Conservation (phyloP, 192 early-diverging fungal genomes). For the Entrophospora sp. region DNA sequence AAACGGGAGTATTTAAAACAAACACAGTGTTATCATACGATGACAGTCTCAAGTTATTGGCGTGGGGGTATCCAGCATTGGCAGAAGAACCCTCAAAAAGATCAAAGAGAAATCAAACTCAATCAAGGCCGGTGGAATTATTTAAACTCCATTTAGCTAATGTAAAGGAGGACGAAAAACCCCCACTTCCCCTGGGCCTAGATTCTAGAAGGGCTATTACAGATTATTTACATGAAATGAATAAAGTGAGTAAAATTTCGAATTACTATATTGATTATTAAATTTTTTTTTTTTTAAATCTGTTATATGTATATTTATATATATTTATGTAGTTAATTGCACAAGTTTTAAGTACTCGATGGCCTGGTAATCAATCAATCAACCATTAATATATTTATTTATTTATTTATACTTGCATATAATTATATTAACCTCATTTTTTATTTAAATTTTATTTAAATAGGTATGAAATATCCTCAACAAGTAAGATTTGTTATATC, state of each 20-base stretch:
- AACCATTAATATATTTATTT: neutral
- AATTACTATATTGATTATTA: neutral
- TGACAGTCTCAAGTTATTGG: slow-evolving; percentile 5
- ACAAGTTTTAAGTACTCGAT: slow-evolving; percentile 14
- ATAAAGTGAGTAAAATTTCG: slow-evolving; percentile 1
- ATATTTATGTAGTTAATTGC: neutral
- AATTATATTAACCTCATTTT: too few relatives aligned
- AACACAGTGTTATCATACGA: slow-evolving; percentile 17
- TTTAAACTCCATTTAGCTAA: slow-evolving; percentile 46
- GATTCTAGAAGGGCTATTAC: slow-evolving; percentile 42
- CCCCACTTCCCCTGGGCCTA: slow-evolving; percentile 36
- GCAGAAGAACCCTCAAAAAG: slow-evolving; percentile 15
- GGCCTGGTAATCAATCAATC: slow-evolving; percentile 1
- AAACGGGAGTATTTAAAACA: slow-evolving; percentile 10
- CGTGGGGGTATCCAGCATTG: slow-evolving; percentile 17
- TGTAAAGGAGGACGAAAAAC: slow-evolving; percentile 31
- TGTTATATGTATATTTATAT: neutral
- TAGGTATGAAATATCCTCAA: slow-evolving; percentile 7
- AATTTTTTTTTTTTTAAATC: neutral
- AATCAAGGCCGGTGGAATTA: slow-evolving; percentile 17
- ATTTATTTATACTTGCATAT: neutral
- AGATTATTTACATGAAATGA: slow-evolving; percentile 38
- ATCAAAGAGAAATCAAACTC: neutral
- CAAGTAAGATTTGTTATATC: slow-evolving; percentile 9
- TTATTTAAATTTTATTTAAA: neutral